phyloP scores from a whole-genome alignment of 768 basidiomycete species.

The Kwoniella dendrophila region DNA sequence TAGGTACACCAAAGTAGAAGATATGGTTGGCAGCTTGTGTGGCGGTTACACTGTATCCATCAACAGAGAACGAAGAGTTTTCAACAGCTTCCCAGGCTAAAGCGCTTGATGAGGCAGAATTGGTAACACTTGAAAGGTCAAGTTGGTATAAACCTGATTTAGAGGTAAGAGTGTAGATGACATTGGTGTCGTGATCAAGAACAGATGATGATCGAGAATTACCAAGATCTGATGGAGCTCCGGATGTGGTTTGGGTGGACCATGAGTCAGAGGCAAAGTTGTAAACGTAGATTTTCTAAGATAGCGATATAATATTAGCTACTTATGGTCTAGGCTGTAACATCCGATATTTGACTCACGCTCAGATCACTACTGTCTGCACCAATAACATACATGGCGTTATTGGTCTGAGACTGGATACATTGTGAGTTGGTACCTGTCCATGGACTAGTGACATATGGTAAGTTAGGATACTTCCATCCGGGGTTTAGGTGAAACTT shows the following conservation, averaged over 20 bases:
- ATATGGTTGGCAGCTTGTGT: slow-evolving; percentile 85
- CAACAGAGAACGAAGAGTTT: slow-evolving; percentile 63
- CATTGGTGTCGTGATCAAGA: slow-evolving; percentile 92
- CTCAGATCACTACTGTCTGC: slow-evolving; percentile 73
- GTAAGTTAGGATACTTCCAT: slow-evolving; percentile 55
- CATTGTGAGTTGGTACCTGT: slow-evolving; percentile 57
- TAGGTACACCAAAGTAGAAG: slow-evolving; percentile 74
- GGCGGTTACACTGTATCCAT: slow-evolving; percentile 72
- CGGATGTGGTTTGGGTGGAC: slow-evolving; percentile 67
- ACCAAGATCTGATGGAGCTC: slow-evolving; percentile 60
- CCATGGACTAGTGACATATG: slow-evolving; percentile 48
- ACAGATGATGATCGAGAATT: slow-evolving; percentile 65
- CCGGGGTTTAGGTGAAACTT: slow-evolving; percentile 20
- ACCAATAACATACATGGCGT: slow-evolving; percentile 81
- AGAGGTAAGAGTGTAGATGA: slow-evolving; percentile 66
- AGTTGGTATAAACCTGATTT: slow-evolving; percentile 63
- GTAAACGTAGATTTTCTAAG: slow-evolving; percentile 71
- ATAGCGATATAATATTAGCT: neutral
- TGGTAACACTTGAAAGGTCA: slow-evolving; percentile 68
- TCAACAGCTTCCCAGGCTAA: slow-evolving; percentile 69
- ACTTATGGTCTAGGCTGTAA: neutral
- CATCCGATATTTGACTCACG: slow-evolving; percentile 36
- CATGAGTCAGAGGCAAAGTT: slow-evolving; percentile 66
- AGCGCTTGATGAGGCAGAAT: slow-evolving; percentile 62
- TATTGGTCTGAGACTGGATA: slow-evolving; percentile 66